phyloP scores from a whole-genome alignment of 768 basidiomycete genomes.

The Auriscalpium orientale region DNA sequence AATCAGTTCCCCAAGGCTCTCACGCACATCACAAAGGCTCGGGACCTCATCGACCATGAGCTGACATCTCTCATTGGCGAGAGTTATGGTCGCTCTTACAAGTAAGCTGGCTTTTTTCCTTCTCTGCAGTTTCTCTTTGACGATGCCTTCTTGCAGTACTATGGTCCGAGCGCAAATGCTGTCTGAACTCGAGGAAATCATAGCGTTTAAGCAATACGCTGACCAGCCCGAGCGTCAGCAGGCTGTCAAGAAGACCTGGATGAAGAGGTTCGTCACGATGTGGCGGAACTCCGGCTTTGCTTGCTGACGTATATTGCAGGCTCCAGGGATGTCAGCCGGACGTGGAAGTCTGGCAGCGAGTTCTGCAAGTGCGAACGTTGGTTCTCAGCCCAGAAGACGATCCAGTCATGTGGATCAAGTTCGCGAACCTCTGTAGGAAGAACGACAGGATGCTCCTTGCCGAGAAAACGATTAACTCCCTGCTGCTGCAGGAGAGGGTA shows the following conservation, averaged over 20 bases:
- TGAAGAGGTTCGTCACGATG: constrained; percentile 71
- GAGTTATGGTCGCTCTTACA: constrained; percentile 95
- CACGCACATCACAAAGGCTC: constrained; percentile 83
- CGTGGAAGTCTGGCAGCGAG: constrained; percentile 98
- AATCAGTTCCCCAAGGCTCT: constrained; percentile 92
- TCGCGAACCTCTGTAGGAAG: constrained; percentile 95
- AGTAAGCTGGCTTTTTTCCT: constrained; percentile 42
- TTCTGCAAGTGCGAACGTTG: constrained; percentile 90
- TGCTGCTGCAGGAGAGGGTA: constrained; percentile 70
- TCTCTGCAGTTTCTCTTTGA: constrained; percentile 1
- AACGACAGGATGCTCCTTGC: constrained; percentile 90
- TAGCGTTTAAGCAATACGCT: constrained; percentile 87
- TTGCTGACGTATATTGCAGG: constrained; percentile 32
- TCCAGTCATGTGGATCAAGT: constrained; percentile 98
- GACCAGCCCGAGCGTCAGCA: constrained; percentile 92
- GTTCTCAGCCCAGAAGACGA: constrained; percentile 92
- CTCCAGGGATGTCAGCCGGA: constrained; percentile 95
- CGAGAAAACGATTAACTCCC: constrained; percentile 92
- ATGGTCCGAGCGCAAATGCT: constrained; percentile 98
- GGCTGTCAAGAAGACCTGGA: constrained; percentile 92
- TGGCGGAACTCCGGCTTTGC: not conserved
- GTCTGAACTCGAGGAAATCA: constrained; percentile 96
- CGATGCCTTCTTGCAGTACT: constrained; percentile 42
- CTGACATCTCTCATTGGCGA: constrained; percentile 88
- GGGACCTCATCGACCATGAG: constrained; percentile 88